These are phyloP conservation scores for Taiwanofungus camphoratus DNA, from an alignment of 1,284 basidiomycete genomes.

Conservation along the genomic window DNA sequence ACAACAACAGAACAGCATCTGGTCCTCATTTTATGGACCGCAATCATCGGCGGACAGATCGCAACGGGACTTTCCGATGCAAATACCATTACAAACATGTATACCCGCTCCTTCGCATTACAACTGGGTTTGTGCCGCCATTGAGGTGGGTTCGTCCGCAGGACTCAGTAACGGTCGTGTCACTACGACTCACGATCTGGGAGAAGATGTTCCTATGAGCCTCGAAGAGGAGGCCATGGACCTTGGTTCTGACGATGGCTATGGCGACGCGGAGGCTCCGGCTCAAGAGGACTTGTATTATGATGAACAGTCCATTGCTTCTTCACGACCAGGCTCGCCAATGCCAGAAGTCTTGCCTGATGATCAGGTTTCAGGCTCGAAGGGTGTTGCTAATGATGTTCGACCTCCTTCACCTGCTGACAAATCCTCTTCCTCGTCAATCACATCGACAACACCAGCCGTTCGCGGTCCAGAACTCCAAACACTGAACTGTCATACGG, in stretches of 20 bases:
- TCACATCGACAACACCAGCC: too few species aligned
- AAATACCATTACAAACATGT: background rate
- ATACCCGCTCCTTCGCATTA: background rate
- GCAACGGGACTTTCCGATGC: too few species aligned
- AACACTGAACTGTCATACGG: too few species aligned
- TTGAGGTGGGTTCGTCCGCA: background rate
- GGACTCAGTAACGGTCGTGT: background rate
- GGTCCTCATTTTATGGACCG: background rate
- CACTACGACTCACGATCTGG: background rate
- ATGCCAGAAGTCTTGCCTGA: background rate
- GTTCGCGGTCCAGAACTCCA: too few species aligned
- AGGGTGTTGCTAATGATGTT: background rate
- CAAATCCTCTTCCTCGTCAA: too few species aligned
- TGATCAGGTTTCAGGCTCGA: background rate
- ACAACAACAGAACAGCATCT: background rate
- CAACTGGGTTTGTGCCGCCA: background rate
- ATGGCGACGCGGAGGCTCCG: background rate
- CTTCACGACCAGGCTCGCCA: constrained; percentile 1
- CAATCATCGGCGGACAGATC: too few species aligned
- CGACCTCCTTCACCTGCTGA: too few species aligned
- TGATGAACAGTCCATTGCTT: constrained; percentile 2
- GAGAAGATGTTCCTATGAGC: background rate
- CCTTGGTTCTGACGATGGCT: constrained; percentile 9
- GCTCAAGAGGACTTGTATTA: background rate
- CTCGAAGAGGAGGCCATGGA: constrained; percentile 10